phyloP scores from a whole-genome alignment of 495 filamentous ascomycete genomes.

The Elaphomyces granulatus region DNA sequence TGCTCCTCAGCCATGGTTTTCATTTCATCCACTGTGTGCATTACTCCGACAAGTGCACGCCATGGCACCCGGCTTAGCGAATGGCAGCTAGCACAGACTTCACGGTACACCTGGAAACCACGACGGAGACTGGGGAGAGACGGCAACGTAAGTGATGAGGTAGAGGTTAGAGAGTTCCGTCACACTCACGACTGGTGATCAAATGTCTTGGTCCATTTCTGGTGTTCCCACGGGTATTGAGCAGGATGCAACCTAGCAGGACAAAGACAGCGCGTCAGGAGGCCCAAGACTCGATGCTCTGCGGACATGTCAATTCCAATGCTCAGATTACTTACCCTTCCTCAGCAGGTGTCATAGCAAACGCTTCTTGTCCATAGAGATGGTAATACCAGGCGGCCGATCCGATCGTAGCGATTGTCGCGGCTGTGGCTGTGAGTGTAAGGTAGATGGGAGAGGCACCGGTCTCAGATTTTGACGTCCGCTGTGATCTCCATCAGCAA shows the following conservation, averaged over 20 bases:
- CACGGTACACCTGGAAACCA: constrained; percentile 99
- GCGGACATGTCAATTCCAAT: neutral
- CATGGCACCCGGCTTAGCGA: constrained; percentile 89
- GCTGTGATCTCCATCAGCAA: constrained; percentile 21
- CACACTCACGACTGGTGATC: constrained; percentile 81
- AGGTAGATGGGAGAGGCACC: constrained; percentile 40
- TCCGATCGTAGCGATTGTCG: constrained; percentile 72
- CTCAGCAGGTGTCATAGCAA: constrained; percentile 86
- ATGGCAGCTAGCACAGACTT: constrained; percentile 97
- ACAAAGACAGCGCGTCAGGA: too few relatives aligned
- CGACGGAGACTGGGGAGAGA: constrained; percentile 62
- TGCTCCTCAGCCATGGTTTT: constrained; percentile 94
- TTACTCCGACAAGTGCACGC: constrained; percentile 76
- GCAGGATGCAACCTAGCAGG: constrained; percentile 67
- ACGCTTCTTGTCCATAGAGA: constrained; percentile 72
- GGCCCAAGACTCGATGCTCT: constrained; percentile 2
- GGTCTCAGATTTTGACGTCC: constrained; percentile 35
- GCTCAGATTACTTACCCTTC: constrained; percentile 85
- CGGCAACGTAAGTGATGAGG: constrained; percentile 22
- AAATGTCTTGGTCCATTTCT: constrained; percentile 81
- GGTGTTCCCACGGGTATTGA: constrained; percentile 91
- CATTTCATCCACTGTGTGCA: constrained; percentile 93
- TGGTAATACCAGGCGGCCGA: constrained; percentile 92
- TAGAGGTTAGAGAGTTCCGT: constrained; percentile 8
- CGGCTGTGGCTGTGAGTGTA: constrained; percentile 67